Percentiles rank a stretch among this genome's conserved stretches.
Evolutionary conservation across 2,329 filamentous ascomycete genomes (phyloP).

Genomic region (Diaporthe ilicicola): DNA sequence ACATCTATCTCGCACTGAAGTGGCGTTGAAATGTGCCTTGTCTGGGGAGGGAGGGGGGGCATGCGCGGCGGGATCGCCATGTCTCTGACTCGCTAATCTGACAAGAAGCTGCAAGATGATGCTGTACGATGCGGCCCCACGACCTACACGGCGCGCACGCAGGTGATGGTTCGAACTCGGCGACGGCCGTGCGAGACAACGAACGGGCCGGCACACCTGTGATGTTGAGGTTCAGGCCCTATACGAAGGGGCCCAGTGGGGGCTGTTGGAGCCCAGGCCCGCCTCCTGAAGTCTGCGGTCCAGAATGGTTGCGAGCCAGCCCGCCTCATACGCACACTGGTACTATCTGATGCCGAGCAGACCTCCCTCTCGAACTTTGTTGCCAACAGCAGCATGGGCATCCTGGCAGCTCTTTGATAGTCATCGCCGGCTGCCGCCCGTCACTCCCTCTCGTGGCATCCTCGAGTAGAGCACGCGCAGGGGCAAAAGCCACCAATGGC

Average conservation of each 20-base stretch:
- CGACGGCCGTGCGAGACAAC: constrained; percentile 12
- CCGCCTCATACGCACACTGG: not conserved
- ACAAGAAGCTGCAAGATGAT: constrained; percentile 16
- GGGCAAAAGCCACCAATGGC: not conserved
- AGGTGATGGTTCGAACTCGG: not conserved
- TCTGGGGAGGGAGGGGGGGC: too few species aligned
- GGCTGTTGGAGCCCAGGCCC: not conserved
- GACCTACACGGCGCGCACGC: not conserved
- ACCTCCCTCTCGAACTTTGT: not conserved
- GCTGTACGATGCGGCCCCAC: constrained; percentile 10
- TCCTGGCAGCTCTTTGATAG: not conserved
- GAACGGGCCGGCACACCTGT: constrained; percentile 7
- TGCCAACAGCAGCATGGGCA: not conserved
- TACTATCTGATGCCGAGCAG: not conserved
- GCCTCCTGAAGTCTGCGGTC: not conserved
- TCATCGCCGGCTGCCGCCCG: not conserved
- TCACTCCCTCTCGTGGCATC: not conserved
- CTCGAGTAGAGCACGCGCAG: not conserved
- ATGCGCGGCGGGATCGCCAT: not conserved
- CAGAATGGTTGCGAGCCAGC: not conserved
- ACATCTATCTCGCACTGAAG: not conserved
- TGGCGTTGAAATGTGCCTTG: constrained; percentile 1
- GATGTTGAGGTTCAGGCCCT: not conserved
- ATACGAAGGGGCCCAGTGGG: not conserved
- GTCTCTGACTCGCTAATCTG: constrained; percentile 25